phyloP scores from a whole-genome alignment of 2,329 filamentous ascomycete species.

The Thermoascus crustaceus region DNA sequence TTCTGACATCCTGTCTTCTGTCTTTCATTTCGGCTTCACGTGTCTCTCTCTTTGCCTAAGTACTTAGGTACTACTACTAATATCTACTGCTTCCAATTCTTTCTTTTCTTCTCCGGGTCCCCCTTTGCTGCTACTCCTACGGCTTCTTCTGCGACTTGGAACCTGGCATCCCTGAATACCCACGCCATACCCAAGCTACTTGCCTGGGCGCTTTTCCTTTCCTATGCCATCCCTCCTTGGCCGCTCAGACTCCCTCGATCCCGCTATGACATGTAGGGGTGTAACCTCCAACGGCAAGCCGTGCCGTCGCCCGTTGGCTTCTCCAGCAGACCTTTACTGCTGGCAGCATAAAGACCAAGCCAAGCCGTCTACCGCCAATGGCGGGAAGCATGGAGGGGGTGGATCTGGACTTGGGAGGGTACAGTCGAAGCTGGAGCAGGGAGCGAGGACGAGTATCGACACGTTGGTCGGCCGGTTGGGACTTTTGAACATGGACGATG shows the following conservation, averaged over 20 bases:
- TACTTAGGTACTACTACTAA: too few relatives aligned
- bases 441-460: constrained; percentile 71
- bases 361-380: constrained; percentile 20
- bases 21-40: too few relatives aligned
- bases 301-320: constrained; percentile 64
- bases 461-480: constrained; percentile 75
- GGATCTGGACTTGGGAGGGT: too few relatives aligned
- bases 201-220: too few relatives aligned
- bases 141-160: too few relatives aligned
- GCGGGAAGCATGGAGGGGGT: not conserved
- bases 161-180: too few relatives aligned
- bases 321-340: constrained; percentile 58
- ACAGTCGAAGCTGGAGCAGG: constrained; percentile 45
- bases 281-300: constrained; percentile 74
- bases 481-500: constrained; percentile 58
- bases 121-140: too few relatives aligned
- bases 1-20: too few relatives aligned
- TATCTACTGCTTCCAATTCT: too few relatives aligned
- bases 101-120: too few relatives aligned
- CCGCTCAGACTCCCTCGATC: constrained; percentile 77
- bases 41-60: too few relatives aligned
- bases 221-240: constrained; percentile 62
- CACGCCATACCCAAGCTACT: too few relatives aligned
- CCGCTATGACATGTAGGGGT: constrained; percentile 76
- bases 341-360: constrained; percentile 95